Conservation (phyloP, 345 rosid genomes). For the Excoecaria cochinchinensis region DNA sequence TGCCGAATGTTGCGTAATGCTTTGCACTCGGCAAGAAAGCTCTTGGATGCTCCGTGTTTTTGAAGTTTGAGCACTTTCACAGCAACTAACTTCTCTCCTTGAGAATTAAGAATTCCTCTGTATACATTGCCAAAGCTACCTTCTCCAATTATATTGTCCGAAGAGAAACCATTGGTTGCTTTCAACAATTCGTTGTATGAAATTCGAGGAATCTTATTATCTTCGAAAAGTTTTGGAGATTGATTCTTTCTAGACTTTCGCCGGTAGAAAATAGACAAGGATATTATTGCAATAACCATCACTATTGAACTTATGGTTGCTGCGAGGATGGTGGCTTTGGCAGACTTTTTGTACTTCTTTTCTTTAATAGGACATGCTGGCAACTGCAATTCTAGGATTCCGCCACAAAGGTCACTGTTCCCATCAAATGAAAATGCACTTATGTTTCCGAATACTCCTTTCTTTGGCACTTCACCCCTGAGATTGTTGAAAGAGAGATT, state of each 20-base stretch:
- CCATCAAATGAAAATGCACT: background rate
- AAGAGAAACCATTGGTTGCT: background rate
- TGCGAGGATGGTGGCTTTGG: background rate
- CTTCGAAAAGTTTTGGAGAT: background rate
- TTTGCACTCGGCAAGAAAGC: background rate
- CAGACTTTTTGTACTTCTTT: background rate
- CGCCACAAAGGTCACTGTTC: background rate
- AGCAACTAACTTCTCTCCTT: background rate
- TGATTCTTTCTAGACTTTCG: background rate
- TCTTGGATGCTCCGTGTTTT: background rate
- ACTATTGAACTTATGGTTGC: background rate
- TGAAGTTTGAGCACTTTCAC: background rate
- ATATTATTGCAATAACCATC: background rate
- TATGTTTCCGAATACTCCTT: background rate
- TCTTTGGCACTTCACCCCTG: background rate
- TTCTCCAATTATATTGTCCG: background rate
- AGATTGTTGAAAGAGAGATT: slow-evolving; percentile 11
- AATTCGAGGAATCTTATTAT: background rate
- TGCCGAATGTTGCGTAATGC: background rate
- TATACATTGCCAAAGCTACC: slow-evolving; percentile 12
- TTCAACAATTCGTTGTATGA: background rate
- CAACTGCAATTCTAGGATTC: background rate
- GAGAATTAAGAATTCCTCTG: background rate
- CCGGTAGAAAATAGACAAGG: background rate
- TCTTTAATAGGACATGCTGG: background rate